Evolutionary conservation across 768 basidiomycete species (phyloP), one percentile per base, ranked within the genome.

Genomic region (Chalciporus piperatus): DNA sequence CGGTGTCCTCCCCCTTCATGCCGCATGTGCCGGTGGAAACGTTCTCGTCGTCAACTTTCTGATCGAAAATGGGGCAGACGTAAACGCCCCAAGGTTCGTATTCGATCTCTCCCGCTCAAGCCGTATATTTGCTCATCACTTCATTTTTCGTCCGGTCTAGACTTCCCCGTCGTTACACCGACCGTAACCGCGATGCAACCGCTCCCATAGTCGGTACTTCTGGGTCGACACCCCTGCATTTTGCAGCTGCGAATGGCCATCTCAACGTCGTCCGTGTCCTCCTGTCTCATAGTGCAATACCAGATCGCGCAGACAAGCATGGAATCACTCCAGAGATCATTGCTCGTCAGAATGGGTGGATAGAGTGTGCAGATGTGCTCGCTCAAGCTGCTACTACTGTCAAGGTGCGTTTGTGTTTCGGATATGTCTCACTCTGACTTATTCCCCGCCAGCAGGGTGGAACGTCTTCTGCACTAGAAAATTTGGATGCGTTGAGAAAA

Each of bases 1-100:
- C 65, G 97, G 97, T 32, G 89, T 99, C 3, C 83, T 97, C n/a
- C 95, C 97, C 3, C 78, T 99, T 9, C 97, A 99, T 65, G 95
- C 93, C 4, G 97, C 96, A 2, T 90, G 85, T 59, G 89, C 92
- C 0, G 92, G 92, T 20, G 97, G 97, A 2, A 90, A 83, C 64
- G 90, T 89, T 50, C 80, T 85, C 51, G 89, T 98, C 40, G 93
- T 98, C 37, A 81, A 83, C 61, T 77, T 95, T 57, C 74, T 99
- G 41, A 88, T 99, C 62, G 92, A 97, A 55, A 76, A 84, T 51
- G 96, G 97, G 19, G 97, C 97, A n/a, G 97, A 99, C 66, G 96
- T 98, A 27, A 98, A 98, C 70, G 94, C 94, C 4, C 87, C 92
- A 47, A 84, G 95, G 89, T 90, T 47, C 54, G 80, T 67, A 50